Conservation (phyloP, 768 basidiomycete species). For the Peribolospora kevripleyi region DNA sequence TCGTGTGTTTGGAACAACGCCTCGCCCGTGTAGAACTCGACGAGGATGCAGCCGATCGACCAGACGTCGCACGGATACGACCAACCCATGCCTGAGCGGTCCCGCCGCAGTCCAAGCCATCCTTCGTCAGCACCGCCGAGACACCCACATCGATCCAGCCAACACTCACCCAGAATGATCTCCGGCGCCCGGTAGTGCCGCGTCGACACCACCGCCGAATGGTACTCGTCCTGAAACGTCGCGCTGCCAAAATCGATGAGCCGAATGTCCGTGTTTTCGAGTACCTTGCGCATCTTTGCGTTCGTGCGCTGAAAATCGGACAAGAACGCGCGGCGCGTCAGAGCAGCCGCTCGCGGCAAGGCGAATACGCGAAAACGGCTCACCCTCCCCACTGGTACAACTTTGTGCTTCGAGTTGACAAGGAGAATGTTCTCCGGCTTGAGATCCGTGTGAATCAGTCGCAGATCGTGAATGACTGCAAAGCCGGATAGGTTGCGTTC, state of each 20-base stretch:
- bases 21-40: constrained; percentile 92
- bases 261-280: constrained; percentile 71
- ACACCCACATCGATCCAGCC: background rate
- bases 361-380: constrained; percentile 3
- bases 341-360: background rate
- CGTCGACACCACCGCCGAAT: constrained; percentile 91
- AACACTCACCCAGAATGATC: constrained; percentile 72
- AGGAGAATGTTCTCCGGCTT: constrained; percentile 98
- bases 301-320: background rate
- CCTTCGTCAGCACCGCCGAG: background rate
- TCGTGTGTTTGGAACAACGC: constrained; percentile 99
- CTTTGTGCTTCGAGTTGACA: constrained; percentile 46
- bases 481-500: constrained; percentile 7
- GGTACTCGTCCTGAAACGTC: constrained; percentile 92
- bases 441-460: constrained; percentile 87
- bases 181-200: constrained; percentile 97
- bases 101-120: background rate
- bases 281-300: constrained; percentile 30
- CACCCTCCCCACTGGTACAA: constrained; percentile 15
- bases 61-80: constrained; percentile 96
- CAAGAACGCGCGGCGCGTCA: background rate
- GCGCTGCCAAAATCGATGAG: constrained; percentile 97
- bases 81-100: constrained; percentile 68
- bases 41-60: constrained; percentile 92
- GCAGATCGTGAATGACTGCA: constrained; percentile 67